Percentiles rank a stretch among this genome's conserved stretches.
These are phyloP conservation scores for Cadophora sp. DNA, from an alignment of 2,329 filamentous ascomycete species.

Conservation along the genomic window DNA sequence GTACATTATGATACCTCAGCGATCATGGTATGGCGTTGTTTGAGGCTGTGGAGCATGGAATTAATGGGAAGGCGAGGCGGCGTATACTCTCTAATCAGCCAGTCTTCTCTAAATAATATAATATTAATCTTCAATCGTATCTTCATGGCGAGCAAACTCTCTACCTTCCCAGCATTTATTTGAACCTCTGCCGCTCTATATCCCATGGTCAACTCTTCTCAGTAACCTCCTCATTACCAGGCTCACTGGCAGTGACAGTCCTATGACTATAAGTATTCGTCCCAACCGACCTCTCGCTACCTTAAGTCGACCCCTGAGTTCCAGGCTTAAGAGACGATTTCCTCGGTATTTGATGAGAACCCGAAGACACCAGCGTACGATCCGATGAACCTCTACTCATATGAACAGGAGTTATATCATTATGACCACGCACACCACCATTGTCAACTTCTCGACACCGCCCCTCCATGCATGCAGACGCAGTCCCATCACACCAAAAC, in stretches of 20 bases:
- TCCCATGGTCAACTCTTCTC: too few relatives aligned
- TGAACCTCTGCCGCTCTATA: too few relatives aligned
- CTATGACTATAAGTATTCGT: slow-evolving; percentile 1
- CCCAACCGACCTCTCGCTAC: not conserved
- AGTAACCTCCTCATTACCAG: too few relatives aligned
- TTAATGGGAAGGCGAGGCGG: not conserved
- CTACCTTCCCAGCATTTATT: too few relatives aligned
- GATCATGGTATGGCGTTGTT: slow-evolving; percentile 12
- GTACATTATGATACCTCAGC: slow-evolving; percentile 16
- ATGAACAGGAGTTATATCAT: not conserved
- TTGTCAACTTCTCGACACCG: not conserved
- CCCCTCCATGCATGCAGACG: not conserved
- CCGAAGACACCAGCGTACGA: not conserved
- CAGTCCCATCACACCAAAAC: not conserved
- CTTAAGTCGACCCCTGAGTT: not conserved
- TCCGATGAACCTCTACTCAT: not conserved
- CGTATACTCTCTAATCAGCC: slow-evolving; percentile 11
- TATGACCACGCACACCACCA: not conserved
- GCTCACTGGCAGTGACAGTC: not conserved
- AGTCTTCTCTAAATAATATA: not conserved
- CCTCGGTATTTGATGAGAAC: not conserved
- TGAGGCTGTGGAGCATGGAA: not conserved
- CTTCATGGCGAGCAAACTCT: too few relatives aligned
- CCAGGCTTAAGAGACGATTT: not conserved
- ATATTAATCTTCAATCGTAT: not conserved